Base-by-base conservation (phyloP, 2,329 filamentous ascomycete genomes). In the Zymoseptoria passerinii region DNA sequence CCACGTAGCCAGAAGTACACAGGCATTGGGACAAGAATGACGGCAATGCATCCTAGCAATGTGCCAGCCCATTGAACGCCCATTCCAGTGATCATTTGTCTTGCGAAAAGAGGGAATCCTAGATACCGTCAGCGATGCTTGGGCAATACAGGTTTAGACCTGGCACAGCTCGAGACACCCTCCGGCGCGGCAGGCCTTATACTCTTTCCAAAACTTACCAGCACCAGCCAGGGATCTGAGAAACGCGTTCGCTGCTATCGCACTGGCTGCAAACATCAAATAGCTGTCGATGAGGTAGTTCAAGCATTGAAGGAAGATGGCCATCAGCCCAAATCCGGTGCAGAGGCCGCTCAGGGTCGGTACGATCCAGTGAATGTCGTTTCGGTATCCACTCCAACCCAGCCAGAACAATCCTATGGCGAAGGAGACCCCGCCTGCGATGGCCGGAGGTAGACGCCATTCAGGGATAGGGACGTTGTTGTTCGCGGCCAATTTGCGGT, bases 51-150 rank as follows among this genome's bases (percentile, higher is more conserved):
- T 3, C 77, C 77, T 4, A 79, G 70, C 19, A 80, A 55, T 0
- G 77, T 79, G 54, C 68, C 66, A 0, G 76, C 76, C 75, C 75
- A 80, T 54, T 80, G 66, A 16, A 80, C 76, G 9, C 78, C 78
- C 67, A 81, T 76, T 16, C 75, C 75, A 7, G 81, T 59, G 63
- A 81, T 81, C 80, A 83, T 82, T 63, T 82, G 79, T 0, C 75
- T 78, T 0, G 78, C 78, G 64, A 67, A 63, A n/a, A 65, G 57
- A 1, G 64, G 59, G 48, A 63, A 65, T 8, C 29, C 48, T 44
- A 44, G n/a, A 44, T 6, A 44, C 13, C 16, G 35, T 44, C 35
- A 44, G 35, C 35, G 16, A 44, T 44, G 13, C 35, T 44, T 44
- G 35, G 35, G 16, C 35, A 5, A 6, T 44, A 16, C n/a, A 44